Base-by-base conservation (phyloP, 2,329 filamentous ascomycete species). In the Macroventuria anomochaeta region DNA sequence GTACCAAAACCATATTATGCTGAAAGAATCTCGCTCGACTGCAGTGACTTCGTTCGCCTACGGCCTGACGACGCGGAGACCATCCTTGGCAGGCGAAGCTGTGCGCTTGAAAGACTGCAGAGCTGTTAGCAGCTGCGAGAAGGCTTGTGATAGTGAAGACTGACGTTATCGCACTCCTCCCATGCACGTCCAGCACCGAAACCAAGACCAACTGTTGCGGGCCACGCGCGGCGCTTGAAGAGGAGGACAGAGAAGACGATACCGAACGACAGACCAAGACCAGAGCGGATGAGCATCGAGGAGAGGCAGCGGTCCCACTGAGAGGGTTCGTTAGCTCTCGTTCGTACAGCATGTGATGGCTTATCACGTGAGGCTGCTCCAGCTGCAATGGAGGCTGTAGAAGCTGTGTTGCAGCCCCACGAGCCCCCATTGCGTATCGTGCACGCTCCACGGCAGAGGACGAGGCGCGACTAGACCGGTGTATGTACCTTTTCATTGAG, bases 291-390 rank as follows among this genome's bases (percentile, higher is more conserved):
- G 75, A 99, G 86, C 78, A 97, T 86, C 74, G 96, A 97, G 68
- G 95, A 97, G 68, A 99, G 88, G 80, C 95, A 97, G 81, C 90
- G 93, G 77, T 99, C 95, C 95, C 95, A 99, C 95, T 99, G 50
- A n/a, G 40, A 59, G 59, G 39, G 28, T 50, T 25, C 37, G 64
- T 75, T 57, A 67, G 64, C 59, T 47, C 12, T 23, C 21, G 37
- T 42, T 41, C 34, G 10, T 10, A 28, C 18, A 17, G 33, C 51
- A 54, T 49, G 51, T 54, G 44, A 54, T 28, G 25, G 46, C 29
- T 36, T 23, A 49, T 64, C 52, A 61, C 55, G 56, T 63, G 59
- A 53, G 58, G 23, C 15, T 18, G 21, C 10, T 15, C 11, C 29
- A 34, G 43, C 41, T 26, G 43, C 49, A 54, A 52, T 55, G 51